Base-by-base conservation (phyloP, 2,329 filamentous ascomycete genomes). In the Verticillium tricorpus region DNA sequence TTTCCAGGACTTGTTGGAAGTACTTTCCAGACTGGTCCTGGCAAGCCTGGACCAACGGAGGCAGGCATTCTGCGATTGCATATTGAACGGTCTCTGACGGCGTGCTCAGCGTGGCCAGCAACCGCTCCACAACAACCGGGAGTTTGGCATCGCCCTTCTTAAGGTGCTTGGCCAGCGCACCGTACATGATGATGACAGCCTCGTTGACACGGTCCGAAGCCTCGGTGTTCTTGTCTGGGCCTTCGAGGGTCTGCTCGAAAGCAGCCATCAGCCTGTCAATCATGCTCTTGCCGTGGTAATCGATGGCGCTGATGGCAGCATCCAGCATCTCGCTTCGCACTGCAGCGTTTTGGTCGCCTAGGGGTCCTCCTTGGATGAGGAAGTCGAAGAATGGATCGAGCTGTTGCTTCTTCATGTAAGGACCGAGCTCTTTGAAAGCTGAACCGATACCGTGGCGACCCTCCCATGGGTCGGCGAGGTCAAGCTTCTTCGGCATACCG, bases 51-150 rank as follows among this genome's bases (percentile, higher is more conserved):
- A 99, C 87, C n/a, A 99, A 82, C 1, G 95, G 93, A 15, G 95
- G 94, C 25, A 99, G 80, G 69, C 95, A 99, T 70, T 95, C 92
- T 3, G 96, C 93, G 62, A 98, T 93, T 56, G 95, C 95, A 72
- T 95, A 97, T 75, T 99, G 95, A 1, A 99, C 95, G 17, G 92
- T 93, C 75, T 99, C 95, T 0, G 95, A 98, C 32, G 95, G 95
- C 14, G 94, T 98, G 73, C 90, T 95, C 55, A 99, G 81, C 7
- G 96, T 97, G 25, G 88, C 86, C 61, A 99, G 82, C 25, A 99
- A 82, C 65, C 93, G 87, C 68, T 94, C 89, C 58, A 99, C 89
- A 56, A 99, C 95, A 61, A 90, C 88, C 1, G 93, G 92, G 57
- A 98, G 86, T 69, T 96, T 93, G 67, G 87, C 78, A 73, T 99